phyloP scores from a whole-genome alignment of 768 basidiomycete species.

The Cytidiella melzeri region DNA sequence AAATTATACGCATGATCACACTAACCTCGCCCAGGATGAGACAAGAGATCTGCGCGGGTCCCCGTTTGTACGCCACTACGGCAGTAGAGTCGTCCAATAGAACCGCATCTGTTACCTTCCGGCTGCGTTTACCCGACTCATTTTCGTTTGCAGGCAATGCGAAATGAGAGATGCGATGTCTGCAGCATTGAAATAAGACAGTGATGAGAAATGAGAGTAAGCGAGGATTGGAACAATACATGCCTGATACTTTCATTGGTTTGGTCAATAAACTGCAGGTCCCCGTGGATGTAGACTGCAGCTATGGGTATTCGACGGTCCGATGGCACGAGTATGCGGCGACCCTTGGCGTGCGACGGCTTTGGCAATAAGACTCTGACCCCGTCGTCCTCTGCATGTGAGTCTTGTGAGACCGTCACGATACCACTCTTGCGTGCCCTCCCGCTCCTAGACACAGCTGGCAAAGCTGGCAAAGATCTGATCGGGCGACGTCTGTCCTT shows the following conservation, averaged over 20 bases:
- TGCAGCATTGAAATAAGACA: constrained; percentile 7
- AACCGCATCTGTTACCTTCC: constrained; percentile 42
- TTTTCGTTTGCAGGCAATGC: constrained; percentile 14
- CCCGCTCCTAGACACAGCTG: neutral
- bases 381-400: neutral
- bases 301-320: constrained; percentile 13
- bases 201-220: constrained; percentile 4
- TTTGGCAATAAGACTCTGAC: constrained; percentile 20
- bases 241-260: constrained; percentile 12
- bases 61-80: constrained; percentile 37
- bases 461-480: neutral
- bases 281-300: constrained; percentile 25
- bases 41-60: constrained; percentile 37
- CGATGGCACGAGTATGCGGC: constrained; percentile 20
- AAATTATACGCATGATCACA: constrained; percentile 12
- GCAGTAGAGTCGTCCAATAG: constrained; percentile 32
- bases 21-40: constrained; percentile 25
- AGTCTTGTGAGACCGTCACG: neutral
- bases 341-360: constrained; percentile 18
- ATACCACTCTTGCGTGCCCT: neutral
- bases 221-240: neutral
- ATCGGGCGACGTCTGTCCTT: neutral
- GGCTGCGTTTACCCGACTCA: constrained; percentile 15
- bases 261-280: constrained; percentile 23
- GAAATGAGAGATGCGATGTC: constrained; percentile 12